phyloP scores from a whole-genome alignment of 805 yeast genomes.

The Saccharomycopsis oosterbeekiorum region DNA sequence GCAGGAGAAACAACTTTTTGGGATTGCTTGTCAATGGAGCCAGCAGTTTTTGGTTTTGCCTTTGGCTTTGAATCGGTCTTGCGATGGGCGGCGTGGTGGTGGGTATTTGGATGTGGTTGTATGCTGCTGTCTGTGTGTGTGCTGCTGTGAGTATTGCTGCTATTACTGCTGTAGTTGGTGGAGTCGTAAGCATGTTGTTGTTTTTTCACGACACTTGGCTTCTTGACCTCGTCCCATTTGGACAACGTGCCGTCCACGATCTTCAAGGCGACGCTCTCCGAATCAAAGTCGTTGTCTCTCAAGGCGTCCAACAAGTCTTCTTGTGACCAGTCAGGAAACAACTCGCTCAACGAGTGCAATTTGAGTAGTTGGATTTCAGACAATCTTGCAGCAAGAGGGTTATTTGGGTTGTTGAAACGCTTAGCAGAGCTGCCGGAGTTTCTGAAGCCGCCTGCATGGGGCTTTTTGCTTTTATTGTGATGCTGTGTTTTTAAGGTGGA shows the following conservation, averaged over 20 bases:
- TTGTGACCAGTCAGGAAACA: conserved; percentile 91
- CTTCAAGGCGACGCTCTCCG: conserved; percentile 74
- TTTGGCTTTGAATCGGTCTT: conserved; percentile 12
- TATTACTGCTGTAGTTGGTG: conserved; percentile 15
- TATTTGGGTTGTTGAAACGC: neutral
- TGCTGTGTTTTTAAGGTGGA: conserved; percentile 1
- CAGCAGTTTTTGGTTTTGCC: conserved; percentile 10
- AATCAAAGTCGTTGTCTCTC: conserved; percentile 58
- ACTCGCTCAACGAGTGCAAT: conserved; percentile 56
- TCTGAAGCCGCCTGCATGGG: conserved; percentile 27
- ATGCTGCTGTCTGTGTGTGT: conserved; percentile 18
- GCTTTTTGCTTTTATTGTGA: neutral
- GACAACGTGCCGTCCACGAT: conserved; percentile 84
- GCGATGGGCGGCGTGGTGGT: neutral
- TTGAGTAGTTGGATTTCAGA: conserved; percentile 29
- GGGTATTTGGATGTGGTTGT: neutral
- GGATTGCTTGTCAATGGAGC: neutral
- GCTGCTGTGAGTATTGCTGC: conserved; percentile 20
- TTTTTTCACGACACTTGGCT: conserved; percentile 47
- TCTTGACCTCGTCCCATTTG: conserved; percentile 91
- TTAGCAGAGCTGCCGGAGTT: conserved; percentile 25
- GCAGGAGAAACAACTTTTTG: neutral
- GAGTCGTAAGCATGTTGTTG: conserved; percentile 20
- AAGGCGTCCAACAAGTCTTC: conserved; percentile 75
- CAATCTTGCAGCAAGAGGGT: conserved; percentile 19